phyloP scores from a whole-genome alignment of 108 stramenopile genomes.

The Skeletonema costatum region DNA sequence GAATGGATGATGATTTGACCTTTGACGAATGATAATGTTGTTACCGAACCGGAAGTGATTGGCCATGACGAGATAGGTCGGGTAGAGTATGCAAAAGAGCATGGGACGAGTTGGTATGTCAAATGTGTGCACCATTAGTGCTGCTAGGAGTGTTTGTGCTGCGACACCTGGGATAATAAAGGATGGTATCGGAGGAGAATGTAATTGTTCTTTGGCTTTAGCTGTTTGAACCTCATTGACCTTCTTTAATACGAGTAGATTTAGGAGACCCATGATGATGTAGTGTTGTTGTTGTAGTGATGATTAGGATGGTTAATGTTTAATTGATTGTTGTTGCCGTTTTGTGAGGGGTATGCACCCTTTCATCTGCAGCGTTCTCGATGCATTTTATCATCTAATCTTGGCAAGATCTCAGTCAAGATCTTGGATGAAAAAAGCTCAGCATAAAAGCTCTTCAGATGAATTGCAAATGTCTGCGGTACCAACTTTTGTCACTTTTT shows the following conservation, averaged over 20 bases:
- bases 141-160: not conserved
- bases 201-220: not conserved
- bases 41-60: constrained; percentile 5
- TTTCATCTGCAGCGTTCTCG: too few species aligned
- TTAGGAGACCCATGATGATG: not conserved
- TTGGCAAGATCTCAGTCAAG: too few species aligned
- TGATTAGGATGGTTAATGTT: too few species aligned
- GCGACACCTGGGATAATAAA: not conserved
- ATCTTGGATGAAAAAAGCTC: too few species aligned
- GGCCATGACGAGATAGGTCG: constrained; percentile 12
- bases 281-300: not conserved
- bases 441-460: too few species aligned
- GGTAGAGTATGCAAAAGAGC: constrained; percentile 15
- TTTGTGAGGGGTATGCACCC: too few species aligned
- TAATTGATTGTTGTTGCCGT: too few species aligned
- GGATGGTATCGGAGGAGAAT: not conserved
- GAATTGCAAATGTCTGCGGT: too few species aligned
- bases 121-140: not conserved
- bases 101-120: constrained; percentile 2
- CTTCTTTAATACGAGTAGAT: not conserved
- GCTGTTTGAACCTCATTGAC: not conserved
- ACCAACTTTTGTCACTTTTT: too few species aligned
- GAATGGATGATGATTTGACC: not conserved
- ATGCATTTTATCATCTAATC: too few species aligned
- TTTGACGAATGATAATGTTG: not conserved